Evolutionary conservation across 768 basidiomycete genomes (phyloP).

Genomic region (Leccinellum albellum): DNA sequence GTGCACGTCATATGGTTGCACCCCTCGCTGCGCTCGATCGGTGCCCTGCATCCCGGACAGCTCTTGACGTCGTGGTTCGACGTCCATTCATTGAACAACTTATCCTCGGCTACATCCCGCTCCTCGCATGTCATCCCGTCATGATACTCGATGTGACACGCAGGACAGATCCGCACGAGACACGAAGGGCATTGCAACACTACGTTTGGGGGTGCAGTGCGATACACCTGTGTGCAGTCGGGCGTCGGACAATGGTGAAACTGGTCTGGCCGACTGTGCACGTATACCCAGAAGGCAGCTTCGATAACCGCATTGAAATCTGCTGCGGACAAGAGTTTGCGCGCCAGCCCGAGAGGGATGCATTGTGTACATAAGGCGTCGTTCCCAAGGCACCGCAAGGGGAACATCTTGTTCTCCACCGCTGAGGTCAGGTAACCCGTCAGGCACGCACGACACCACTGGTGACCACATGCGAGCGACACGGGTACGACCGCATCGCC

Average conservation of each 20-base stretch:
- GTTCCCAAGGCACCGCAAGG: constrained; percentile 67
- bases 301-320: constrained; percentile 56
- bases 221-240: constrained; percentile 74
- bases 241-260: constrained; percentile 77
- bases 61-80: constrained; percentile 61
- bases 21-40: constrained; percentile 70
- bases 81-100: constrained; percentile 63
- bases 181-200: constrained; percentile 70
- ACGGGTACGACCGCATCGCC: constrained; percentile 49
- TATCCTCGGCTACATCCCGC: constrained; percentile 47
- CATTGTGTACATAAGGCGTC: constrained; percentile 52
- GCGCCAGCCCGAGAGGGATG: constrained; percentile 54
- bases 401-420: constrained; percentile 57
- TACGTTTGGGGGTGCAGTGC: constrained; percentile 45
- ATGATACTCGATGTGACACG: constrained; percentile 58
- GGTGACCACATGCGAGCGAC: constrained; percentile 60
- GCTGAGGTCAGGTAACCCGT: constrained; percentile 55
- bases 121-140: constrained; percentile 66
- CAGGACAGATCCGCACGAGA: constrained; percentile 62
- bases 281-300: constrained; percentile 58
- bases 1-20: constrained; percentile 85
- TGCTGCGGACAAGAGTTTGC: constrained; percentile 43
- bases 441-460: constrained; percentile 65
- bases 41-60: constrained; percentile 68
- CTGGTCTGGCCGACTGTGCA: constrained; percentile 56